Evolutionary conservation across 352 stramenopile species (phyloP).

Genomic region (Phytophthora pini): DNA sequence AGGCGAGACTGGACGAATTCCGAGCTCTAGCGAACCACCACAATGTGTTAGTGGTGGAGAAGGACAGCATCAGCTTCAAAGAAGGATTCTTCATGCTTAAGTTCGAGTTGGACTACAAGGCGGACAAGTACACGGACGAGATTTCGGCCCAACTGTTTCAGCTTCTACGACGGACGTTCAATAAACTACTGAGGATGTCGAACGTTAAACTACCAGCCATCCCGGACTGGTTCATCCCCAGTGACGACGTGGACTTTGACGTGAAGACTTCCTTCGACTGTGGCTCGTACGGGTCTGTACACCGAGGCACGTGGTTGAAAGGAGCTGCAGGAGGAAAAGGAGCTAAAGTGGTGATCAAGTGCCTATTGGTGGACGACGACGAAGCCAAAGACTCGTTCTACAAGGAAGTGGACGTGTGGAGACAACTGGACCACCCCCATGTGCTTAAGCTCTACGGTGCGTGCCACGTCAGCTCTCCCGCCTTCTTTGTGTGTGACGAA

Average conservation of each 20-base stretch:
- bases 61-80: constrained; percentile 4
- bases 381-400: constrained; percentile 10
- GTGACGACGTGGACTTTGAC: constrained; percentile 6
- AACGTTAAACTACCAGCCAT: background rate
- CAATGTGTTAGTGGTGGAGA: background rate
- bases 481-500: constrained; percentile 8
- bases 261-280: background rate
- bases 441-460: constrained; percentile 5
- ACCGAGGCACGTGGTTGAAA: background rate
- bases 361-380: constrained; percentile 6
- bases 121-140: background rate
- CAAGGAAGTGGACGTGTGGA: constrained; percentile 5
- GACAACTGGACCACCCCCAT: constrained; percentile 1
- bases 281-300: constrained; percentile 5
- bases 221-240: constrained; percentile 8
- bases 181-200: background rate
- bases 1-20: background rate
- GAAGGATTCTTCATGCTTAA: constrained; percentile 12
- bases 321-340: background rate
- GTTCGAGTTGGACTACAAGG: constrained; percentile 7
- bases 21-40: constrained; percentile 3
- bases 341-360: constrained; percentile 13
- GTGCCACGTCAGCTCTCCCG: constrained; percentile 7
- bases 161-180: constrained; percentile 2
- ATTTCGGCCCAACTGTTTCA: background rate